Evolutionary conservation across 805 yeast genomes (phyloP), one percentile per base, ranked within the genome.

Genomic region (Candida awuae): DNA sequence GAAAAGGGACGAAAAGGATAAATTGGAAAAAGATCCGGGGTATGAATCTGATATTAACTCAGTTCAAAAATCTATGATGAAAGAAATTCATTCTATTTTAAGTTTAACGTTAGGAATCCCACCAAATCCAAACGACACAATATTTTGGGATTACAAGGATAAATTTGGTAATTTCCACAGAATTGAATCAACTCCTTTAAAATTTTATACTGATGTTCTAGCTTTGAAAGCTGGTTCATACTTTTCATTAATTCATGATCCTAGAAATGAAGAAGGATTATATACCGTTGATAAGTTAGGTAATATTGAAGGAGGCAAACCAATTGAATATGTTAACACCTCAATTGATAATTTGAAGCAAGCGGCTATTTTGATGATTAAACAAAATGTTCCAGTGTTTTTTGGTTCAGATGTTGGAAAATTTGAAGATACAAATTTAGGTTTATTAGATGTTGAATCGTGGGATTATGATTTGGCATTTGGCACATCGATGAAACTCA

Each of bases 371-470:
- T 69, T 72, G 48, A 78, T 83, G 70, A 70, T 85, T 55, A 70
- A 80, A 59, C 68, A 68, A 42, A 79, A 84, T 58, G 80, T 80
- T 59, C 85, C 94, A 0, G 85, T 85, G 7, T 86, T 85, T 66
- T 86, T 85, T 57, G 95, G 95, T 6, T 80, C 86, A 12, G 94
- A 85, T 58, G 86, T 86, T 19, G 90, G 88, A 18, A 80, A 81
- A 58, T 86, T 68, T 59, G 72, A 70, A 64, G 76, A 80, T 58
- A 67, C 70, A 30, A 56, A 58, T 13, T 54, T 73, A 8, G 95
- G 95, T 28, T 59, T 85, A 29, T 73, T 86, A 65, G 95, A 84
- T 55, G 67, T 75, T 15, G 68, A 72, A 23, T 70, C 82, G 13
- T 85, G 79, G 75, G 78, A 81, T 54, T 83, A 79, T 60, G 65